phyloP scores from a whole-genome alignment of 345 rosid genomes.

The Melaleuca quinquenervia region DNA sequence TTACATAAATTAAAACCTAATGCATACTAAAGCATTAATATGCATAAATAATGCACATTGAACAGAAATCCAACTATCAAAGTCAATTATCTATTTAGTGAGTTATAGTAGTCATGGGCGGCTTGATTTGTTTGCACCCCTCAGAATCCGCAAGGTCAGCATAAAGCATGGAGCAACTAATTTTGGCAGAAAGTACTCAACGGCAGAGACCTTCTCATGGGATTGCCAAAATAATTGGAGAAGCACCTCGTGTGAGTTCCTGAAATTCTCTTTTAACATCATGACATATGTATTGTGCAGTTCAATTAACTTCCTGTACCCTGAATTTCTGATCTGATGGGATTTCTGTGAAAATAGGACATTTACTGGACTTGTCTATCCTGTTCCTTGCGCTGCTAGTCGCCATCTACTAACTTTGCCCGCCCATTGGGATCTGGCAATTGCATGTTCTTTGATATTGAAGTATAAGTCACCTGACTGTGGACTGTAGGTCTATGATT shows the following conservation, averaged over 20 bases:
- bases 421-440: background rate
- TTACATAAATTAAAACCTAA: too few species aligned
- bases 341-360: fast-evolving
- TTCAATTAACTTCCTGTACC: background rate
- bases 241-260: background rate
- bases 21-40: background rate
- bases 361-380: fast-evolving
- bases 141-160: background rate
- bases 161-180: background rate
- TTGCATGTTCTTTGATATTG: background rate
- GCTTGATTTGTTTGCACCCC: background rate
- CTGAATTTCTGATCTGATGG: fast-evolving
- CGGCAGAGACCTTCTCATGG: background rate
- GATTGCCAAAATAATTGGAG: background rate
- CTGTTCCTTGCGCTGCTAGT: background rate
- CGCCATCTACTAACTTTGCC: background rate
- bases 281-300: background rate
- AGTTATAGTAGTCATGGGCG: background rate
- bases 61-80: background rate
- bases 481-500: background rate
- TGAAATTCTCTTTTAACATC: background rate
- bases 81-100: background rate
- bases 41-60: background rate
- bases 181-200: background rate
- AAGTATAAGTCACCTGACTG: background rate